Conservation (phyloP, 768 basidiomycete species). For the Exsudoporus frostii region DNA sequence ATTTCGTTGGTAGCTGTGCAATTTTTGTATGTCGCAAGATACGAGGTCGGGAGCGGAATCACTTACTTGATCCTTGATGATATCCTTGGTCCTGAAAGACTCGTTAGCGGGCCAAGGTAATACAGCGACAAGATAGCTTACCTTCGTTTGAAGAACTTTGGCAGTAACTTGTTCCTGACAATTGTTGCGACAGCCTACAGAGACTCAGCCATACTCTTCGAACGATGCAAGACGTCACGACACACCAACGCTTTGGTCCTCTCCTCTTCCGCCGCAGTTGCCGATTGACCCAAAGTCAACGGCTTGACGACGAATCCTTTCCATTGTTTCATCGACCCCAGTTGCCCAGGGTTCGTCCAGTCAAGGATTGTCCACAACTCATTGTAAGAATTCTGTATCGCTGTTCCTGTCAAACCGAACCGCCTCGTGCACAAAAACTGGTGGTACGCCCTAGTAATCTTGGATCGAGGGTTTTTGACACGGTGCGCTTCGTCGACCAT, state of each 20-base stretch:
- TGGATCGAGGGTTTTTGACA: conserved; percentile 74
- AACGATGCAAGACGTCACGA: not conserved
- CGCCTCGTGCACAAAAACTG: conserved; percentile 63
- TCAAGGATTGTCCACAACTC: conserved; percentile 92
- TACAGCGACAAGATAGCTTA: conserved; percentile 22
- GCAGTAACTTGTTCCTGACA: conserved; percentile 67
- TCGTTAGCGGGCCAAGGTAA: not conserved
- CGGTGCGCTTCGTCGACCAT: conserved; percentile 90
- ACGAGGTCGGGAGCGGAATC: not conserved
- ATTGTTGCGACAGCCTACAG: conserved; percentile 54
- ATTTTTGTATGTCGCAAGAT: not conserved
- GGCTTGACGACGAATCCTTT: conserved; percentile 66
- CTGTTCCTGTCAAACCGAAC: conserved; percentile 85
- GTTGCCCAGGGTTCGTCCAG: conserved; percentile 81
- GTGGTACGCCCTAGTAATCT: conserved; percentile 66
- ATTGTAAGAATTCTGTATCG: conserved; percentile 83
- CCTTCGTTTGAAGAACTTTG: conserved; percentile 82
- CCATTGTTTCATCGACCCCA: conserved; percentile 80
- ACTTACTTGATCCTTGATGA: conserved; percentile 64
- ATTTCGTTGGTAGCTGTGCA: conserved; percentile 76
- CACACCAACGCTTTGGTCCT: conserved; percentile 51
- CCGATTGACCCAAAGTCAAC: conserved; percentile 63
- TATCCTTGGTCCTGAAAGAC: conserved; percentile 61
- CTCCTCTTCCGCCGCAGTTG: conserved; percentile 60
- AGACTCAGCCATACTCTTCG: not conserved